Evolutionary conservation across 140 eudicot genomes (phyloP), one percentile per base, ranked within the genome.

Genomic region (Cichorium intybus): DNA sequence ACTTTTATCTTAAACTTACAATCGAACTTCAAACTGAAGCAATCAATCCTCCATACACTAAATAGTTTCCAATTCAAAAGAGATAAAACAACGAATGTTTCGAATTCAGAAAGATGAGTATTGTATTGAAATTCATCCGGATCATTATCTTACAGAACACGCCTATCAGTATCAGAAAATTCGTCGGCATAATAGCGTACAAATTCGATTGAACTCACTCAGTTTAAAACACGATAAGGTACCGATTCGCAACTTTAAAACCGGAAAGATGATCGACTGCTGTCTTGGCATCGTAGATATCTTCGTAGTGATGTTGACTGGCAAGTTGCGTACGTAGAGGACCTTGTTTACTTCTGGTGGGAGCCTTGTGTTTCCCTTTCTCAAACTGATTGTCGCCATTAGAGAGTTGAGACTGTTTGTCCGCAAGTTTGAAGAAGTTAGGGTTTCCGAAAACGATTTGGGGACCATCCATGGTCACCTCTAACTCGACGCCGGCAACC

Each of bases 241-340:
- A 89, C 66, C 90, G 67, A 66, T 85, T 89, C 18, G 95, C 96
- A 6, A 89, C 96, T 39, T 88, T 85, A 22, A 88, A 88, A 9
- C 95, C 96, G 4, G 95, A 82, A 0, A 88, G 82, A 69, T 82
- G 95, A 55, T 88, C 94, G 23, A 88, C 96, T 20, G 96, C 89
- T 17, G 89, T 88, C 58, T 88, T 88, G 24, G 94, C 96, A 43
- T 88, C 95, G 73, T 88, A 82, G 62, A 88, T 88, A 33, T 85
- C 96, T 71, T 85, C 95, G 77, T 88, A 88, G 96, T 82, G 57
- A 87, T 87, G 91, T 87, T 87, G 95, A 87, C 84, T 1, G 95
- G 95, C 10, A 87, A 47, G 76, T 87, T 84, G 8, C 91, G 84
- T 0, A 87, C 88, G 77, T 79, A 84, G 33, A 87, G 75, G 15